Evolutionary conservation across 345 rosid species (phyloP).

Genomic region (Geranium brycei): DNA sequence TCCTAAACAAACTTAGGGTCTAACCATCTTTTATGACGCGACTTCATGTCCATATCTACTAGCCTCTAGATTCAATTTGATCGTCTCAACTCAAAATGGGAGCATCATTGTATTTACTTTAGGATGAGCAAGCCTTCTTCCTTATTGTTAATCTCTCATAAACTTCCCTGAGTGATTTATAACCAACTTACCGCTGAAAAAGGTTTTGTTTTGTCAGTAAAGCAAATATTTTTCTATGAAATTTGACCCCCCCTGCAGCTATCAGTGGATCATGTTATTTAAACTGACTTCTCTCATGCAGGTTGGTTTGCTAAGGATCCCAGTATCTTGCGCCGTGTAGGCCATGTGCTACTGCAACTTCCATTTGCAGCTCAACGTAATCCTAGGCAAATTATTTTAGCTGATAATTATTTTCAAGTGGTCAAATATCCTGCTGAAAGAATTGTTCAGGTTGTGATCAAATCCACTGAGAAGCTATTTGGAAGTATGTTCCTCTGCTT

Average conservation of each 20-base stretch:
- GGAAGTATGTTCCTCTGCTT: slow-evolving; percentile 59
- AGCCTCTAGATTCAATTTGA: too few species aligned
- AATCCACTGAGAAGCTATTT: slow-evolving; percentile 68
- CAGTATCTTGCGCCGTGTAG: slow-evolving; percentile 56
- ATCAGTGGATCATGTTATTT: slow-evolving; percentile 1
- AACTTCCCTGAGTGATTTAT: too few species aligned
- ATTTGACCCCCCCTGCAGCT: background rate
- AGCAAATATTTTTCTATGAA: too few species aligned
- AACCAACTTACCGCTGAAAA: too few species aligned
- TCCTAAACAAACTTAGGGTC: too few species aligned
- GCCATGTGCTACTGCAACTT: slow-evolving; percentile 79
- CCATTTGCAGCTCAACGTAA: slow-evolving; percentile 64
- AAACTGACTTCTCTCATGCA: slow-evolving; percentile 21
- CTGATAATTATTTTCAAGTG: slow-evolving; percentile 83
- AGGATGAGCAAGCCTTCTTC: too few species aligned
- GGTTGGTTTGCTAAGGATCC: slow-evolving; percentile 97
- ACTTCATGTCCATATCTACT: too few species aligned
- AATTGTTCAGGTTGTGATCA: slow-evolving; percentile 54
- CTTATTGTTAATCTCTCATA: too few species aligned
- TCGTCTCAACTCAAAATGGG: too few species aligned
- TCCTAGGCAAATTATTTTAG: slow-evolving; percentile 80
- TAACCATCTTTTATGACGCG: too few species aligned
- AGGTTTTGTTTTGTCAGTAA: too few species aligned
- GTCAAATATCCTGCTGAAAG: slow-evolving; percentile 57
- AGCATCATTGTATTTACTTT: too few species aligned